Conservation (phyloP, 2,329 filamentous ascomycete genomes). For the Fusarium verticillioides region DNA sequence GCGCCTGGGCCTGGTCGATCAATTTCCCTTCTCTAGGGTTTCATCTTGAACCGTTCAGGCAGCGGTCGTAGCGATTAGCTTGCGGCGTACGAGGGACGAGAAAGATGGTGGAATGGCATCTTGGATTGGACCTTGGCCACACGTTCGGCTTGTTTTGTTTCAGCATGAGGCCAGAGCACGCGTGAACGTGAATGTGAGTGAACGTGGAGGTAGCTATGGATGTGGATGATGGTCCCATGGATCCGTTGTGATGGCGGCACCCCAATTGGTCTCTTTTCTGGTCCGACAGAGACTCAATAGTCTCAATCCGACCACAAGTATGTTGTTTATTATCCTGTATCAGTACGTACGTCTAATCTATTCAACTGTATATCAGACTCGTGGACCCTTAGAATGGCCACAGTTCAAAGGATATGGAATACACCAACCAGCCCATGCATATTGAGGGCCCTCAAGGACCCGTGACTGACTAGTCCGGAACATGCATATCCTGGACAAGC, state of each 20-base stretch:
- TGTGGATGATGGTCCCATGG: conserved; percentile 24
- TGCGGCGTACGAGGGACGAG: conserved; percentile 33
- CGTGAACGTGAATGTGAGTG: conserved; percentile 25
- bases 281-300: conserved; percentile 5
- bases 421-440: conserved; percentile 39
- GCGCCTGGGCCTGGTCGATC: conserved; percentile 36
- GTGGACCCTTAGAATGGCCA: conserved; percentile 36
- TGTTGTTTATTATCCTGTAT: conserved; percentile 8
- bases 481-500: conserved; percentile 33
- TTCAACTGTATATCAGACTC: conserved; percentile 7
- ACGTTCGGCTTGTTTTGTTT: conserved; percentile 44
- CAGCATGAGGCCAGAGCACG: conserved; percentile 39
- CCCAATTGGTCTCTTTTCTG: conserved; percentile 6
- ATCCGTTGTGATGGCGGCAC: conserved; percentile 9
- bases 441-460: conserved; percentile 19
- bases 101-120: conserved; percentile 22
- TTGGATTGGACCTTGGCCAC: conserved; percentile 42
- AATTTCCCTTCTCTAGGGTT: conserved; percentile 38
- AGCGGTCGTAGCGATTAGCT: conserved; percentile 34
- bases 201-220: conserved; percentile 1
- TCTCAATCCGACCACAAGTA: not conserved
- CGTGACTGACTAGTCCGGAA: conserved; percentile 35
- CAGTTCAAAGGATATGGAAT: conserved; percentile 22
- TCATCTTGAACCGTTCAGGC: conserved; percentile 38
- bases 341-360: conserved; percentile 7